Conservation (phyloP, 2,329 filamentous ascomycete genomes). For the Colletotrichum horii region DNA sequence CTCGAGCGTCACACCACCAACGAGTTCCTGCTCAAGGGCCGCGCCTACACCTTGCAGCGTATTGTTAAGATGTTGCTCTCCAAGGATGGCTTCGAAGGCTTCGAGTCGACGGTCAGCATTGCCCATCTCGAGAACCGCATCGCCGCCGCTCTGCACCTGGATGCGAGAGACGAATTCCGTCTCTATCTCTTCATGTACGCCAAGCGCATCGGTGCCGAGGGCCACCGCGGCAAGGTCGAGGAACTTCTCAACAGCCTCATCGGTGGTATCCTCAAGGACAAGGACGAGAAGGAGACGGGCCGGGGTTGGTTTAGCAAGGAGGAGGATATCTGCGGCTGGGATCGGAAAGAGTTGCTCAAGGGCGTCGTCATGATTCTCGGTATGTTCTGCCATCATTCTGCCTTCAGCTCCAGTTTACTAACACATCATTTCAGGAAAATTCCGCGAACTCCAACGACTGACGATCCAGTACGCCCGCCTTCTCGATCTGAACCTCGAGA, state of each 20-base stretch:
- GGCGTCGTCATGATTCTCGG: constrained; percentile 92
- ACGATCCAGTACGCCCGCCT: constrained; percentile 93
- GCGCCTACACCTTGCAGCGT: constrained; percentile 88
- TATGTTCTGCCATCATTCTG: constrained; percentile 50
- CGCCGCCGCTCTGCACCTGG: constrained; percentile 84
- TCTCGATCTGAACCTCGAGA: constrained; percentile 66
- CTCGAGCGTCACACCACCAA: constrained; percentile 94
- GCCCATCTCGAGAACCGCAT: constrained; percentile 95
- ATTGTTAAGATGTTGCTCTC: constrained; percentile 89
- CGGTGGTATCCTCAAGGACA: constrained; percentile 71
- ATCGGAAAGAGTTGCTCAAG: constrained; percentile 83
- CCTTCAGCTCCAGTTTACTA: constrained; percentile 27
- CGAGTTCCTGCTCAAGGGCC: constrained; percentile 88
- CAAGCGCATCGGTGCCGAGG: constrained; percentile 91
- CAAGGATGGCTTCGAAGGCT: constrained; percentile 88
- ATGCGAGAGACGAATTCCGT: constrained; percentile 89
- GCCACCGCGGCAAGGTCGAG: constrained; percentile 85
- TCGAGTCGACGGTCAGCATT: constrained; percentile 90
- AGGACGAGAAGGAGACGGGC: constrained; percentile 49
- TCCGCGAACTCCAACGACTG: constrained; percentile 89
- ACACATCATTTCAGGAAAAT: constrained; percentile 72
- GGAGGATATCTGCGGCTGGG: constrained; percentile 87
- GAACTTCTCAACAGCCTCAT: constrained; percentile 85
- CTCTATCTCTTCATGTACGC: constrained; percentile 98
- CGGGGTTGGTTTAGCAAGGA: constrained; percentile 70